Percentiles rank a stretch among this genome's conserved stretches.
phyloP scores from a whole-genome alignment of 176 grass and related monocot species.

The Raddia distichophylla region DNA sequence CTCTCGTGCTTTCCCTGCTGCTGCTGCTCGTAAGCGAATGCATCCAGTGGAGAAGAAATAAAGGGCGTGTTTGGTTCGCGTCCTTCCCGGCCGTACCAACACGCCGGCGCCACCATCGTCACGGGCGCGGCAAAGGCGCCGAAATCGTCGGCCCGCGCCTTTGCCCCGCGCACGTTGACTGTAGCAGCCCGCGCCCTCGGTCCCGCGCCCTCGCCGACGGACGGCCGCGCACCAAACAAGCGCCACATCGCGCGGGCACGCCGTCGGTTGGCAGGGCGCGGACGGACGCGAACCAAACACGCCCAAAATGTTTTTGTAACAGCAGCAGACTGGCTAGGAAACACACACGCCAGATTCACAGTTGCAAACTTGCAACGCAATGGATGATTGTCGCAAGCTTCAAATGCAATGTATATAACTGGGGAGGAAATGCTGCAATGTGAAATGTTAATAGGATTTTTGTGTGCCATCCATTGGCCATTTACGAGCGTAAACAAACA shows the following conservation, averaged over 20 bases:
- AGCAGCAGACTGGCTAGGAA: background rate
- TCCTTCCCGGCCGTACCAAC: no score
- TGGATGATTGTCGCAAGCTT: background rate
- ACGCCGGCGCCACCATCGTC: no score
- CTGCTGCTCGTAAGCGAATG: constrained; percentile 34
- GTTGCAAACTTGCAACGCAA: background rate
- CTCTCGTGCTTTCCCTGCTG: constrained; percentile 52
- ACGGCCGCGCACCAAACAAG: no score
- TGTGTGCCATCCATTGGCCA: background rate
- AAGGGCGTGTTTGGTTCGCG: no score
- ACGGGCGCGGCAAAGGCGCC: no score
- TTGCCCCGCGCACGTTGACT: no score
- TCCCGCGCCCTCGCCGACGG: no score
- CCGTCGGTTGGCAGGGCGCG: no score
- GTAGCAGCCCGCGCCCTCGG: no score
- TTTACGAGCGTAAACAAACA: constrained; percentile 6
- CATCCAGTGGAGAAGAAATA: background rate
- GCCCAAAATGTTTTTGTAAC: constrained; percentile 2
- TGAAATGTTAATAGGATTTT: background rate
- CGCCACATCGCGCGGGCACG: no score
- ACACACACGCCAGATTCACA: background rate
- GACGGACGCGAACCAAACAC: no score
- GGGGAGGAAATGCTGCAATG: background rate
- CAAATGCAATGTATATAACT: background rate
- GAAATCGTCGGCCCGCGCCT: no score